phyloP scores from a whole-genome alignment of 2,329 filamentous ascomycete species.

The Colletotrichum tamarilloi region DNA sequence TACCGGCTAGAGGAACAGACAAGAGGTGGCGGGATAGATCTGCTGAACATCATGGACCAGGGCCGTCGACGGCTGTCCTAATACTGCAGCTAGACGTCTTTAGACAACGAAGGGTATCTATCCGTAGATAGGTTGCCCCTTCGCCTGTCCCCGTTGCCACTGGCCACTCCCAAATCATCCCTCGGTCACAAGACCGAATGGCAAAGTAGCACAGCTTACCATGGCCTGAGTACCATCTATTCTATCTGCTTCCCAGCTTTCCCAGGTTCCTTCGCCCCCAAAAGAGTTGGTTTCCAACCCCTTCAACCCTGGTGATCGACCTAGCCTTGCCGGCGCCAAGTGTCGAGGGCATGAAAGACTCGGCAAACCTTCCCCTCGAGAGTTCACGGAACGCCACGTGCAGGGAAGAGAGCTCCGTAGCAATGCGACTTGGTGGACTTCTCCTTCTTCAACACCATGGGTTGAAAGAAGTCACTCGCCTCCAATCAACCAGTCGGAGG shows the following conservation, averaged over 20 bases:
- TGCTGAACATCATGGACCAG: constrained; percentile 26
- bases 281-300: not conserved
- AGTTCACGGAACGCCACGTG: constrained; percentile 31
- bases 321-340: constrained; percentile 33
- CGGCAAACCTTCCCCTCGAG: constrained; percentile 33
- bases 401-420: constrained; percentile 13
- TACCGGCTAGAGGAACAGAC: not conserved
- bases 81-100: constrained; percentile 12
- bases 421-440: constrained; percentile 2
- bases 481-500: constrained; percentile 28
- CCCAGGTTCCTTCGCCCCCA: constrained; percentile 11
- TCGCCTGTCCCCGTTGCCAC: constrained; percentile 10
- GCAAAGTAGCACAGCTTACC: not conserved
- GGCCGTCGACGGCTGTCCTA: constrained; percentile 6
- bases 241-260: not conserved
- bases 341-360: constrained; percentile 31
- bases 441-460: not conserved
- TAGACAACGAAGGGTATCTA: constrained; percentile 11
- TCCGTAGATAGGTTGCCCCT: not conserved
- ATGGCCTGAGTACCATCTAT: not conserved
- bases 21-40: not conserved
- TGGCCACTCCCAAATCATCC: constrained; percentile 7
- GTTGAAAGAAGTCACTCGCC: not conserved
- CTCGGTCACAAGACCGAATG: constrained; percentile 22
- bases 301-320: constrained; percentile 16